Percentiles rank a stretch among this genome's conserved stretches.
These are phyloP conservation scores for Trametes sp. DNA, from an alignment of 1,284 basidiomycete genomes.

Conservation along the genomic window DNA sequence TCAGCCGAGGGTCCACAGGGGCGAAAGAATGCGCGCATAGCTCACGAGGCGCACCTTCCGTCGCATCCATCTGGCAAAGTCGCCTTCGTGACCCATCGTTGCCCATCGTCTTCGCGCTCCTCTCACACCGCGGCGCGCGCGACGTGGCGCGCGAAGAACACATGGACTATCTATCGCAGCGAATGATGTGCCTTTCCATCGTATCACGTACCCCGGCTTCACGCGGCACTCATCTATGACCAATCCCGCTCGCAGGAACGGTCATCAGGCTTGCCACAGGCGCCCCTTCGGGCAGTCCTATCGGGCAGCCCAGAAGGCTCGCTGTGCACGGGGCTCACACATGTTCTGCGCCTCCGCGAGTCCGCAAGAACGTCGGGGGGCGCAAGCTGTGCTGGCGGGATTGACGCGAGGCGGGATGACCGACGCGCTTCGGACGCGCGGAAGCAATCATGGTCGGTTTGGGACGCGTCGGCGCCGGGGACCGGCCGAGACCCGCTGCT, in stretches of 20 bases:
- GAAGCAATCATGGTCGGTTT: neutral
- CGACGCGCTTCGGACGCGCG: slow-evolving; percentile 8
- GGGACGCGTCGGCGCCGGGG: slow-evolving; percentile 17
- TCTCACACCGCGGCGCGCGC: slow-evolving; percentile 3
- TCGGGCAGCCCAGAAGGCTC: neutral
- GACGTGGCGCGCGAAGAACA: neutral
- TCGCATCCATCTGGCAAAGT: slow-evolving; percentile 10
- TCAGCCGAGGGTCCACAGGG: slow-evolving; percentile 13
- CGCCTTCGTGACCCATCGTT: slow-evolving; percentile 3
- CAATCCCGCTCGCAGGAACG: slow-evolving; percentile 9
- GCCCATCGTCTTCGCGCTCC: neutral
- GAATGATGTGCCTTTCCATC: slow-evolving; percentile 17
- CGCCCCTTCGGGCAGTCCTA: neutral
- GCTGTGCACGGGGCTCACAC: slow-evolving; percentile 2
- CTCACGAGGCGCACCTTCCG: slow-evolving; percentile 12
- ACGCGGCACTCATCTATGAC: slow-evolving; percentile 9
- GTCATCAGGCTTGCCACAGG: slow-evolving; percentile 8
- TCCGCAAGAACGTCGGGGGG: neutral
- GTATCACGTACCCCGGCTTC: slow-evolving; percentile 5
- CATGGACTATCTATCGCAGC: slow-evolving; percentile 11
- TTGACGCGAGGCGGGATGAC: neutral
- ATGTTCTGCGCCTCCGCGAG: neutral
- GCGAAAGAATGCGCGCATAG: slow-evolving; percentile 7
- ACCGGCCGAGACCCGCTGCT: slow-evolving; percentile 7
- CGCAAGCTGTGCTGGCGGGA: slow-evolving; percentile 17